Base-by-base conservation (phyloP, 768 basidiomycete species). In the Termitomyces bulborhizus region DNA sequence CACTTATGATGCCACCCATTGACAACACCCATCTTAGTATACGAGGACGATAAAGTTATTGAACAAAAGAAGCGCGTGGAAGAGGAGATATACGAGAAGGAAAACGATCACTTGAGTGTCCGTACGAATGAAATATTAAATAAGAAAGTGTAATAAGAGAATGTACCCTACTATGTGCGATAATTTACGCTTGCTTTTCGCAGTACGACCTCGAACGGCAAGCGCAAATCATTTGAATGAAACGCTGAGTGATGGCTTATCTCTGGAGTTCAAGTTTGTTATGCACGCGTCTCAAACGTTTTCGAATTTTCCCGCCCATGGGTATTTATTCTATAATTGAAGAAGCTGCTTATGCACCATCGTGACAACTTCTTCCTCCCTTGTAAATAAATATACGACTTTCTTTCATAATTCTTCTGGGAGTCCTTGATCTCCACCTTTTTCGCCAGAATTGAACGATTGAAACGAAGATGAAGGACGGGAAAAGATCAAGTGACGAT, bases 31-130 rank as follows among this genome's bases (percentile, higher is more conserved):
- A 4, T 9, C 26, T 37, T n/a, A 53, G 76, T 79, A 59, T 78
- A 73, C 62, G 78, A 78, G 63, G 71, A 69, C 21, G 73, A 77
- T 42, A 68, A 73, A 51, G 60, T 71, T 32, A 64, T 66, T 45
- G 71, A 76, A 50, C 76, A 78, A 60, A 68, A 69, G 59, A 68
- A 69, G 51, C 73, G 74, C 24, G 71, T 78, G 9, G 71, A 73
- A 58, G 65, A 71, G 45, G 74, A 75, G 54, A 68, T 78, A 21
- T 61, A 64, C 4, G 48, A 61, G 4, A 69, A 69, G 3, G 36
- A 40, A 13, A 11, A 29, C 18, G 27, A 47, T 8, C 32, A 40
- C 15, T 37, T 16, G 37, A n/a, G 41, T 40, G 18, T 32, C 21
- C 15, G 29, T 21, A 34, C 2, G 15, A 36, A 40, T 29, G 53